Percentiles rank a stretch among this genome's conserved stretches.
phyloP scores from a whole-genome alignment of 1,284 basidiomycete genomes.

The Ceratobasidium sp. region DNA sequence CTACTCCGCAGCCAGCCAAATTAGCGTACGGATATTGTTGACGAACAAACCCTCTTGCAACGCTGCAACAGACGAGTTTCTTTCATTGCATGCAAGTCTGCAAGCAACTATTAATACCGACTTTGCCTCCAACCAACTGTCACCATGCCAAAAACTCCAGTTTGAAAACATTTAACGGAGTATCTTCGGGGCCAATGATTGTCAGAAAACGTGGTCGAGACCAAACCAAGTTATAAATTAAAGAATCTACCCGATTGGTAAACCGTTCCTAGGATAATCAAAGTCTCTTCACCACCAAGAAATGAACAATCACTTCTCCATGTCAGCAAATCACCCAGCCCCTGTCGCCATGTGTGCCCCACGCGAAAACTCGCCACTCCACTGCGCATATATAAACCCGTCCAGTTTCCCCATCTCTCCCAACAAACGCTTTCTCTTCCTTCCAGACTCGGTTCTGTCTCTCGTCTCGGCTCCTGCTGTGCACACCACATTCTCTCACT shows the following conservation, averaged over 20 bases:
- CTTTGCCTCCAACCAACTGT: no score
- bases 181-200: neutral
- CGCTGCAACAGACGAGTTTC: no score
- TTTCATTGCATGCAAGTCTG: no score
- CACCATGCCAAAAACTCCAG: no score
- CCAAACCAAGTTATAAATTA: neutral
- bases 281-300: constrained; percentile 8
- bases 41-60: no score
- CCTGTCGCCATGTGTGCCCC: constrained; percentile 38
- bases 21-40: no score
- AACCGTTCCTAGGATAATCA: neutral
- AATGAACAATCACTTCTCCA: neutral
- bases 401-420: neutral
- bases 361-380: constrained; percentile 24
- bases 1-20: no score
- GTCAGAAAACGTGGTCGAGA: constrained; percentile 6
- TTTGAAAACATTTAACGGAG: neutral
- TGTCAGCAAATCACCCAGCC: neutral
- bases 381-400: constrained; percentile 23
- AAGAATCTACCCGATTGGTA: neutral
- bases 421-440: constrained; percentile 30
- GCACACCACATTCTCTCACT: constrained; percentile 41
- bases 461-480: constrained; percentile 12
- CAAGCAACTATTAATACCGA: no score
- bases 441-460: constrained; percentile 31